Evolutionary conservation across 371 early-diverging fungal genomes (phyloP).

Genomic region (Mucor sp.): DNA sequence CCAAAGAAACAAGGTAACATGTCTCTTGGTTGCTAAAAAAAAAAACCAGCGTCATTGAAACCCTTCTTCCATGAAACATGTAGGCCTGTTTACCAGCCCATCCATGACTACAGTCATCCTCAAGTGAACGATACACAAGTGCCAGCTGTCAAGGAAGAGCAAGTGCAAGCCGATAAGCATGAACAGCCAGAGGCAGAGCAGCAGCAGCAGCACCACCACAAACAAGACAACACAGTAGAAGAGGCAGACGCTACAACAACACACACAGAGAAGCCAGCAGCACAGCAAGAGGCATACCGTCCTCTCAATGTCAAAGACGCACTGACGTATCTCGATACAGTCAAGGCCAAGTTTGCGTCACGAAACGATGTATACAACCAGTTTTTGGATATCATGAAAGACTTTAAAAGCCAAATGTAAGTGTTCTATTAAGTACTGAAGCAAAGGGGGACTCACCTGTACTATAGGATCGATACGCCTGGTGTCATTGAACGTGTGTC

Average conservation of each 20-base stretch:
- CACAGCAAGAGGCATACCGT: slow-evolving; percentile 21
- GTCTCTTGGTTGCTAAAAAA: not conserved
- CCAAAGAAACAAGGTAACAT: not conserved
- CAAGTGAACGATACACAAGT: not conserved
- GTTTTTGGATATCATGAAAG: slow-evolving; percentile 99
- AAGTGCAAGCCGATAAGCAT: not conserved
- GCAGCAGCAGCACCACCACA: too few relatives aligned
- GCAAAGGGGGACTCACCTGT: not conserved
- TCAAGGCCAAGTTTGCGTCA: slow-evolving; percentile 90
- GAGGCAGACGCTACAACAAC: not conserved
- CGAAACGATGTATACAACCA: slow-evolving; percentile 94
- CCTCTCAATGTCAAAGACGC: slow-evolving; percentile 84
- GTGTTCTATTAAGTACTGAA: not conserved
- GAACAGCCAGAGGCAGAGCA: not conserved
- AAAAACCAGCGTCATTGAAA: too few relatives aligned
- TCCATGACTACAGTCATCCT: not conserved
- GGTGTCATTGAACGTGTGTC: slow-evolving; percentile 98
- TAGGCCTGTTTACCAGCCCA: not conserved
- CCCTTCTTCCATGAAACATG: not conserved
- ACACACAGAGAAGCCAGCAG: not conserved
- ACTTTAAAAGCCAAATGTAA: slow-evolving; percentile 95
- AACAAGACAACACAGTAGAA: not conserved
- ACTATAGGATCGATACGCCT: slow-evolving; percentile 89
- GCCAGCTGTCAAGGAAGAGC: not conserved
- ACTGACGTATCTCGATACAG: slow-evolving; percentile 94